phyloP scores from a whole-genome alignment of 768 basidiomycete species.

The Gloeopeniophorella convolvens region DNA sequence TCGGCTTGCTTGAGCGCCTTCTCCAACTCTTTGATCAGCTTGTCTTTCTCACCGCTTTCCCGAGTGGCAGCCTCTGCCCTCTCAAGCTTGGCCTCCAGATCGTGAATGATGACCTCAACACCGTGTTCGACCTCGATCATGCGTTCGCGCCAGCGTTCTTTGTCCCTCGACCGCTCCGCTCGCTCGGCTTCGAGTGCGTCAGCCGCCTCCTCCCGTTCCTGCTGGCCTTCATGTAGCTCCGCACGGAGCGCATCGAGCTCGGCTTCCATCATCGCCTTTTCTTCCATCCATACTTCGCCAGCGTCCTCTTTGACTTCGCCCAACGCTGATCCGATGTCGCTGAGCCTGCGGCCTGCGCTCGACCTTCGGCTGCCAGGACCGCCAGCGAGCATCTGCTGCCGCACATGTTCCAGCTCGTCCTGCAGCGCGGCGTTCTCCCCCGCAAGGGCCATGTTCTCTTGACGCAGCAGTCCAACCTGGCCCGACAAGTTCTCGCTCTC shows the following conservation, averaged over 20 bases:
- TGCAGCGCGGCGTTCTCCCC: conserved; percentile 15
- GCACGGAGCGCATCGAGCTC: conserved; percentile 29
- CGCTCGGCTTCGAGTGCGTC: conserved; percentile 47
- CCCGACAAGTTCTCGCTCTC: conserved; percentile 70
- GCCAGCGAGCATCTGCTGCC: conserved; percentile 12
- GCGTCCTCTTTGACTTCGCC: conserved; percentile 61
- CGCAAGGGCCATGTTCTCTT: conserved; percentile 23
- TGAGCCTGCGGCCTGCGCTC: conserved; percentile 39
- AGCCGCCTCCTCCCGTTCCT: conserved; percentile 34
- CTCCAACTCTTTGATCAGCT: conserved; percentile 40
- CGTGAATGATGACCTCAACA: conserved; percentile 58
- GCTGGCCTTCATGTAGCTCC: conserved; percentile 32
- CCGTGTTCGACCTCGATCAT: conserved; percentile 68
- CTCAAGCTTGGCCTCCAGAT: conserved; percentile 50
- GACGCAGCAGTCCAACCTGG: conserved; percentile 49
- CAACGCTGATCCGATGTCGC: conserved; percentile 43
- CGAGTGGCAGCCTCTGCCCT: conserved; percentile 44
- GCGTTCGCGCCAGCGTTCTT: conserved; percentile 61
- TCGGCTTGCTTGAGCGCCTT: conserved; percentile 39
- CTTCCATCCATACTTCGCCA: conserved; percentile 66
- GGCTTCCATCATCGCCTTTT: conserved; percentile 50
- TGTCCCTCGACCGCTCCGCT: conserved; percentile 54
- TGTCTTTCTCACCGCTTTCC: conserved; percentile 34
- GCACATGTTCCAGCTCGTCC: conserved; percentile 20
- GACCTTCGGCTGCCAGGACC: conserved; percentile 29